These are phyloP conservation scores for Stenogyne calaminthoides DNA, from an alignment of 305 asterid genomes.

Conservation along the genomic window DNA sequence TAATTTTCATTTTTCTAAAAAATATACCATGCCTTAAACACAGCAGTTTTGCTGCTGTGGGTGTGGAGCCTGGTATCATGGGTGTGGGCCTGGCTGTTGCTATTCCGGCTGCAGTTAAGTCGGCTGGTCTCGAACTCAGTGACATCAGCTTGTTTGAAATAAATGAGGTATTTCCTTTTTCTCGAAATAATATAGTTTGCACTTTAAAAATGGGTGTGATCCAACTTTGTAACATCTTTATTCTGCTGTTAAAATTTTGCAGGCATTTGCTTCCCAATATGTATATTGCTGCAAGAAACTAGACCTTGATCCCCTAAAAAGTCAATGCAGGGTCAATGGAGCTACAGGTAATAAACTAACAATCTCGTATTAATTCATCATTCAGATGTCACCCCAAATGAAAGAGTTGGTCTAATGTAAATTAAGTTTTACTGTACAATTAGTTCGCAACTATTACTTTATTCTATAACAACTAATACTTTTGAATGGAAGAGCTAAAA, in stretches of 20 bases:
- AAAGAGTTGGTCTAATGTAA: no score
- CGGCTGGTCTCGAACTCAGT: conserved; percentile 72
- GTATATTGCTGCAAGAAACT: conserved; percentile 82
- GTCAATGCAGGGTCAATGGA: conserved; percentile 98
- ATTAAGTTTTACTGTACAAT: no score
- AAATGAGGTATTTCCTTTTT: conserved; percentile 63
- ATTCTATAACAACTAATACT: no score
- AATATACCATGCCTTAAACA: conserved; percentile 5
- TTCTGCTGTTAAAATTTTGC: conserved; percentile 23
- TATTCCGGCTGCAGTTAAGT: conserved; percentile 91
- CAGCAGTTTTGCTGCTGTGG: conserved; percentile 90
- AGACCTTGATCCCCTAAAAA: conserved; percentile 71
- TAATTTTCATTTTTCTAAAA: not conserved
- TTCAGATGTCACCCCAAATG: not conserved
- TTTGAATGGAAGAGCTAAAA: no score
- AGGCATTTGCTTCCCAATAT: conserved; percentile 96
- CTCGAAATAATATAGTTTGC: not conserved
- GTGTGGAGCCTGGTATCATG: conserved; percentile 96
- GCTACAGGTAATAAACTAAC: conserved; percentile 60
- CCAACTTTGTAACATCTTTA: not conserved
- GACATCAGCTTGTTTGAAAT: conserved; percentile 82
- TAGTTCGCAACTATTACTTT: no score
- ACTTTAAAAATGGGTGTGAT: not conserved
- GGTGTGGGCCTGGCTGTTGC: conserved; percentile 96
- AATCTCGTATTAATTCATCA: not conserved